Base-by-base conservation (phyloP, 1,284 basidiomycete genomes). In the Veloboletus limbatus region DNA sequence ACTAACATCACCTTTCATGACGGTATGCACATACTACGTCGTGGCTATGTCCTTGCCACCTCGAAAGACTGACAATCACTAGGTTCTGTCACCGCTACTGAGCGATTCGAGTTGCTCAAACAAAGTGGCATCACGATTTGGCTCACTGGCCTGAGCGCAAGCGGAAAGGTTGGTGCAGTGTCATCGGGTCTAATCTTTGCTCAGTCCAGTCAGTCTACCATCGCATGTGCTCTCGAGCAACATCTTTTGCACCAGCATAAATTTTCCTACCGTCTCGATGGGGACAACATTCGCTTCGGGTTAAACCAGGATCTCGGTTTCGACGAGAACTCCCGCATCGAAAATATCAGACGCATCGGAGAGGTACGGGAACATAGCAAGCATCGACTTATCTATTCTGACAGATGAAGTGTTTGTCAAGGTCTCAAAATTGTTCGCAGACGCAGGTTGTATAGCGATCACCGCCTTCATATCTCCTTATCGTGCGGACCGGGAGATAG, bases 401-500 rank as follows among this genome's bases (percentile, higher is more conserved):
- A 51, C 17, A 13, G 26, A 52, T 45, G 38, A 20, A 39, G 8
- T 25, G 28, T 31, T 18, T 44, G 9, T 48, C 18, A 59, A 94
- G 92, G 92, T 99, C 42, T 87, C 97, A 24, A 93, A 93, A 63
- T 77, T 99, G 31, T 97, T 99, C 68, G 83, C 94, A 13, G 89
- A 95, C 57, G 84, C 94, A 3, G 85, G 82, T 32, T 87, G 88
- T 54, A 79, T 97, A 57, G 79, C 89, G 18, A 79, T 97, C 63
- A 97, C 97, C 8, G 95, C 96, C 22, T 99, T 99, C 74, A 99
- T 99, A 70, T 97, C 95, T 7, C 97, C 97, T n/a, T 98, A 94
- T 69, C 79, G 82, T 38, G 81, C 84, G 4, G 97, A 99, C 74
- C 85, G 96, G 38, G 77, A 83, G 16, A 68, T 89, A 49, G 97